Conservation (phyloP, 805 yeast species). For the Ogataea paradorogensis region DNA sequence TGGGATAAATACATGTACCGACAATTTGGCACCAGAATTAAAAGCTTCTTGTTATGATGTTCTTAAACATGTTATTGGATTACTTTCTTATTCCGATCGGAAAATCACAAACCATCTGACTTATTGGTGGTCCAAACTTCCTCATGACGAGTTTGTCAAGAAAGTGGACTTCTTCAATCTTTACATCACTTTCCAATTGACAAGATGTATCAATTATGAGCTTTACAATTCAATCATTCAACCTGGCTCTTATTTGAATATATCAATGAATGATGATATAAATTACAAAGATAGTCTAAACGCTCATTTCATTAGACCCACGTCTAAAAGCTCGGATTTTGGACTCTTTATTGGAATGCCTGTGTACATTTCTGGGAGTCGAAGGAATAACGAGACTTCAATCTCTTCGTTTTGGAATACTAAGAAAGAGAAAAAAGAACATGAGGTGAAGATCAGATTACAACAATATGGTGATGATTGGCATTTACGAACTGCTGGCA, state of each 20-base stretch:
- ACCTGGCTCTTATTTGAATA: conserved; percentile 17
- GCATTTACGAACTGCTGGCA: conserved; percentile 70
- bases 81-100: conserved; percentile 51
- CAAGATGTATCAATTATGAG: conserved; percentile 44
- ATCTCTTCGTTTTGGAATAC: conserved; percentile 14
- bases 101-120: conserved; percentile 42
- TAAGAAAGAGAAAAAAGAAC: conserved; percentile 20
- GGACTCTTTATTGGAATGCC: conserved; percentile 28
- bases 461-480: conserved; percentile 76
- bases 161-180: conserved; percentile 70
- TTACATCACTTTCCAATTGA: conserved; percentile 74
- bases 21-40: conserved; percentile 42
- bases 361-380: conserved; percentile 20
- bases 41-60: conserved; percentile 63
- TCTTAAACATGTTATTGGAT: conserved; percentile 65
- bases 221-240: conserved; percentile 23
- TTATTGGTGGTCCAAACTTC: conserved; percentile 50
- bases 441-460: conserved; percentile 40
- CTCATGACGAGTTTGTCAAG: conserved; percentile 41
- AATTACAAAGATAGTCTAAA: conserved; percentile 29
- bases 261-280: conserved; percentile 27
- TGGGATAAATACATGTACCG: conserved; percentile 22
- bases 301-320: conserved; percentile 27
- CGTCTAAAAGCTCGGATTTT: conserved; percentile 25
- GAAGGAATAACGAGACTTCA: conserved; percentile 10